phyloP scores from a whole-genome alignment of 2,329 filamentous ascomycete genomes.

The Talaromyces sp. region DNA sequence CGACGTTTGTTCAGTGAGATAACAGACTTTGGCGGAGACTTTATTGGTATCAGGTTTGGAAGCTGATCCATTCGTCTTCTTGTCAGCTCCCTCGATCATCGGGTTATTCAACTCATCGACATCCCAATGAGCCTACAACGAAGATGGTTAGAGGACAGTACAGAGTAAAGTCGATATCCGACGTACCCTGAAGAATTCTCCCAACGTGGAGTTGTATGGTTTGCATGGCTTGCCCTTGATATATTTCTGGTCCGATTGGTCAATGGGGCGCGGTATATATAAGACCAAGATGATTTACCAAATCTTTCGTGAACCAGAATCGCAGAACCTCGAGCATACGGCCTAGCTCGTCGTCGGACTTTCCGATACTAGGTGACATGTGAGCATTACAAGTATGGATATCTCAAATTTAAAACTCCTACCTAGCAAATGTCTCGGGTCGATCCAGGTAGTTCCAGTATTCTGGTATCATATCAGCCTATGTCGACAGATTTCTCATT shows the following conservation, averaged over 20 bases:
- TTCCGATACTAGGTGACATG: conserved; percentile 61
- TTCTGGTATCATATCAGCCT: conserved; percentile 47
- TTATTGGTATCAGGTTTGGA: conserved; percentile 27
- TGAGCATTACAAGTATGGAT: conserved; percentile 18
- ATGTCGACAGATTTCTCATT: background rate
- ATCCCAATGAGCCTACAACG: conserved; percentile 81
- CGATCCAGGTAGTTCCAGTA: conserved; percentile 99
- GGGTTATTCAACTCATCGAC: conserved; percentile 70
- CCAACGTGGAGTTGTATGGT: conserved; percentile 93
- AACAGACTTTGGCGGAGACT: conserved; percentile 70
- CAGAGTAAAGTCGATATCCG: background rate
- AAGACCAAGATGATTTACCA: conserved; percentile 43
- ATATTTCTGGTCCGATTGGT: conserved; percentile 62
- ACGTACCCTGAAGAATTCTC: conserved; percentile 91
- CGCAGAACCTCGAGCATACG: conserved; percentile 91
- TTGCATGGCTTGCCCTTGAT: conserved; percentile 98
- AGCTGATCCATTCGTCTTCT: conserved; percentile 28
- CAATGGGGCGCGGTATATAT: background rate
- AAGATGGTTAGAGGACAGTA: background rate
- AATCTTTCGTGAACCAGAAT: conserved; percentile 98
- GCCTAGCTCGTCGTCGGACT: conserved; percentile 83
- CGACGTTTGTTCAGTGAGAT: conserved; percentile 94
- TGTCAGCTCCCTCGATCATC: conserved; percentile 41
- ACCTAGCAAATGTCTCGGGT: conserved; percentile 79
- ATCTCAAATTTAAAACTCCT: conserved; percentile 19